These are phyloP conservation scores for Wolfiporia cocos DNA, from an alignment of 1,284 basidiomycete species.

Conservation along the genomic window DNA sequence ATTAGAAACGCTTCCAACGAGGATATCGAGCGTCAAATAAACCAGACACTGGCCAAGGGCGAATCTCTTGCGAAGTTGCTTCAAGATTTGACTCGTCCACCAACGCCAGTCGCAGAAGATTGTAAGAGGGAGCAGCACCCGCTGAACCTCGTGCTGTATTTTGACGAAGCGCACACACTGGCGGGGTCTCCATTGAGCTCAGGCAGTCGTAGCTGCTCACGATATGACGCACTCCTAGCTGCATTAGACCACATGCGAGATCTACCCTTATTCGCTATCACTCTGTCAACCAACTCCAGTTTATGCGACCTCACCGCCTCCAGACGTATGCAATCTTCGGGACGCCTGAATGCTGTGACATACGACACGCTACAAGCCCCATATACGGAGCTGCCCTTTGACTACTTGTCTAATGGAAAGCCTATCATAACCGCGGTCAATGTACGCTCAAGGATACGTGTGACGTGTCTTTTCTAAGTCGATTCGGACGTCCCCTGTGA, in stretches of 20 bases:
- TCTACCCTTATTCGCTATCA: neutral
- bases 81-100: too few relatives aligned
- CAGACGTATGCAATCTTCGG: neutral
- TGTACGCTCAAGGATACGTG: neutral
- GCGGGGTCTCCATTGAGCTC: neutral
- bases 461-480: neutral
- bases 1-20: too few relatives aligned
- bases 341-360: neutral
- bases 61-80: too few relatives aligned
- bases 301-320: neutral
- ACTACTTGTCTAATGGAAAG: neutral
- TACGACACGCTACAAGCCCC: neutral
- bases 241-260: neutral
- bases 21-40: too few relatives aligned
- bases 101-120: too few relatives aligned
- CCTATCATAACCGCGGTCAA: neutral
- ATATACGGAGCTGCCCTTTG: conserved; percentile 1
- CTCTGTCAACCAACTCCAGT: conserved; percentile 1
- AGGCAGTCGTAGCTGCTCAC: neutral
- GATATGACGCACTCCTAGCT: neutral
- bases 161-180: conserved; percentile 5
- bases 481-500: conserved; percentile 5
- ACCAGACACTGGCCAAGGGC: too few relatives aligned
- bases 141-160: neutral
- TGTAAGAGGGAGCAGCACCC: neutral